Conservation (phyloP, 768 basidiomycete genomes). For the Mycena vulgaris region DNA sequence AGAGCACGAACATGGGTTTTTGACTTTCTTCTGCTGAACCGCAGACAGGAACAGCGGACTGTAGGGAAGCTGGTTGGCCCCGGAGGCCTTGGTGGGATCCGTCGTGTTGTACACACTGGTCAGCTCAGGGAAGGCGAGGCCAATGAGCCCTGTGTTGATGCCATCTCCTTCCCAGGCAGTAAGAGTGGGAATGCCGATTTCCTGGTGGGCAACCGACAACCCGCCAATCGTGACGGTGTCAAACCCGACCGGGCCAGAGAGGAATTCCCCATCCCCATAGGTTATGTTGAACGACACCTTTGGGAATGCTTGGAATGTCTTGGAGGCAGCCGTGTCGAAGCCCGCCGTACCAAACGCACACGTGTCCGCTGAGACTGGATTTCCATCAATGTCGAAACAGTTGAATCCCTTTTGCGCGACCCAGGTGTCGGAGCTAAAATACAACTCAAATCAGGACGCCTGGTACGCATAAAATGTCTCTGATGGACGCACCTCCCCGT, state of each 20-base stretch:
- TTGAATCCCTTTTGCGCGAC: constrained; percentile 37
- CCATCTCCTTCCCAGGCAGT: constrained; percentile 42
- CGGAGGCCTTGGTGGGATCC: constrained; percentile 34
- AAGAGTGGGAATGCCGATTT: constrained; percentile 37
- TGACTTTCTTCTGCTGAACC: constrained; percentile 32
- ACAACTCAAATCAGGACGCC: background rate
- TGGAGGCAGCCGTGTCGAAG: constrained; percentile 35
- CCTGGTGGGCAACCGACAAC: constrained; percentile 37
- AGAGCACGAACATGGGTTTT: constrained; percentile 37
- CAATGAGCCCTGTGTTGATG: constrained; percentile 35
- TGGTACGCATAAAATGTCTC: too few species aligned
- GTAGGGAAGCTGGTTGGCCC: constrained; percentile 30
- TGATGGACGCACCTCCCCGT: constrained; percentile 34
- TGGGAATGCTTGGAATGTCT: constrained; percentile 37
- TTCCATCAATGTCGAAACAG: constrained; percentile 37
- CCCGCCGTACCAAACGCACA: constrained; percentile 41
- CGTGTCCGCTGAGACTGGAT: constrained; percentile 21
- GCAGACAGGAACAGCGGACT: constrained; percentile 39
- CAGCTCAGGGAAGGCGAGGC: constrained; percentile 42
- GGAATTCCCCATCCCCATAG: constrained; percentile 39
- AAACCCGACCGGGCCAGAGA: constrained; percentile 39
- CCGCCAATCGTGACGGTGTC: constrained; percentile 40
- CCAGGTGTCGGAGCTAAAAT: constrained; percentile 42
- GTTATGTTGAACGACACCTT: constrained; percentile 41
- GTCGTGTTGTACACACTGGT: constrained; percentile 42